These are phyloP conservation scores for Torulaspora gathmanii DNA, from an alignment of 805 yeast species.

Conservation along the genomic window DNA sequence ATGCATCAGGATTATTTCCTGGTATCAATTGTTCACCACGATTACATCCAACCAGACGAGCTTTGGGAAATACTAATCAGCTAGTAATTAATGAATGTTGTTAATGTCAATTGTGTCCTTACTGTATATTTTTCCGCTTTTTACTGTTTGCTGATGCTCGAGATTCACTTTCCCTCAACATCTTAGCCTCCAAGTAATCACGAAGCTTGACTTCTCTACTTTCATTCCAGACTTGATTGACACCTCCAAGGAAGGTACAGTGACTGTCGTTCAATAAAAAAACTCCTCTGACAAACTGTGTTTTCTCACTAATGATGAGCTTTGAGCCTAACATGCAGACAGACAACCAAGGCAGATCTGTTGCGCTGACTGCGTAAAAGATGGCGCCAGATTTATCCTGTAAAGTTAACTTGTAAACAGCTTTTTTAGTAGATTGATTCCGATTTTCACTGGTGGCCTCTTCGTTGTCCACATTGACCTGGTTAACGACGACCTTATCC, in stretches of 20 bases:
- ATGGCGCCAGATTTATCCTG: slow-evolving; percentile 50
- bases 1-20: slow-evolving; percentile 62
- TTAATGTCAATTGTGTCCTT: neutral
- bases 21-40: slow-evolving; percentile 85
- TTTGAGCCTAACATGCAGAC: slow-evolving; percentile 55
- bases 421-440: slow-evolving; percentile 11
- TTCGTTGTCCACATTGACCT: slow-evolving; percentile 37
- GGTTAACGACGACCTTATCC: slow-evolving; percentile 39
- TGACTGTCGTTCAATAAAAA: slow-evolving; percentile 32
- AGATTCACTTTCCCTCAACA: slow-evolving; percentile 18
- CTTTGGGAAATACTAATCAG: slow-evolving; percentile 61
- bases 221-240: slow-evolving; percentile 39
- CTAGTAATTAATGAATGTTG: slow-evolving; percentile 11
- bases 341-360: slow-evolving; percentile 46
- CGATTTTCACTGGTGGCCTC: slow-evolving; percentile 3
- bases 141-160: slow-evolving; percentile 2
- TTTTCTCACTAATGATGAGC: slow-evolving; percentile 45
- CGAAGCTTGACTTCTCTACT: slow-evolving; percentile 33
- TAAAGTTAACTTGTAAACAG: slow-evolving; percentile 50
- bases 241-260: slow-evolving; percentile 39
- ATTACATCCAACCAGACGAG: slow-evolving; percentile 64
- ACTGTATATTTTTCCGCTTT: slow-evolving; percentile 19
- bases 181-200: slow-evolving; percentile 29
- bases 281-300: slow-evolving; percentile 46
- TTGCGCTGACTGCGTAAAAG: slow-evolving; percentile 55